phyloP scores from a whole-genome alignment of 192 early-diverging fungal species.

The Backusella circina region DNA sequence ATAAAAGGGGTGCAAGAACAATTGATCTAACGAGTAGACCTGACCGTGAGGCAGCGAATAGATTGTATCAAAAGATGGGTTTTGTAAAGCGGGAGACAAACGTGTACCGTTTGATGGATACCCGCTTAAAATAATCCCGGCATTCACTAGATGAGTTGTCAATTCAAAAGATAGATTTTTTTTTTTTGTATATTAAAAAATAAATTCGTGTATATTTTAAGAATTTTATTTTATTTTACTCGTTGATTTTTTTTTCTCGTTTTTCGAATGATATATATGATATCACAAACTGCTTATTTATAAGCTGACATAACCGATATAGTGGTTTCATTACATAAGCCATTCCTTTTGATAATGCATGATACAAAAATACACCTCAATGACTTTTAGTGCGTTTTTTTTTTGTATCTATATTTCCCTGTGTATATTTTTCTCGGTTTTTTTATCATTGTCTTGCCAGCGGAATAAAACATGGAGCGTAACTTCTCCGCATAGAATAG shows the following conservation, averaged over 20 bases:
- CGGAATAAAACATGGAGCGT: not conserved
- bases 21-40: slow-evolving; percentile 49
- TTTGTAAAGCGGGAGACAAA: slow-evolving; percentile 43
- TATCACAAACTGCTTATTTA: not conserved
- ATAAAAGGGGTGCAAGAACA: slow-evolving; percentile 4
- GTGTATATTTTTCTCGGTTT: not conserved
- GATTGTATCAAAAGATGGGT: slow-evolving; percentile 42
- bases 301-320: not conserved
- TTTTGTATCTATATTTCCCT: not conserved
- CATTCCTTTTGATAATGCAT: too few species aligned
- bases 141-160: not conserved
- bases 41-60: slow-evolving; percentile 40
- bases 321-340: too few species aligned
- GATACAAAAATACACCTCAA: not conserved
- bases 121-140: not conserved
- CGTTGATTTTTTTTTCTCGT: not conserved
- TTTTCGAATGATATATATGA: not conserved
- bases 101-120: slow-evolving; percentile 30
- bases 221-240: not conserved
- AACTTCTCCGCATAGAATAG: not conserved
- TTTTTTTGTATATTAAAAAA: not conserved
- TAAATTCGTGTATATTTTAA: not conserved
- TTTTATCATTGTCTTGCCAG: not conserved
- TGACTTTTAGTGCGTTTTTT: not conserved
- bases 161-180: too few species aligned